phyloP scores from a whole-genome alignment of 2,329 filamentous ascomycete species.

The Seiridium cupressi region DNA sequence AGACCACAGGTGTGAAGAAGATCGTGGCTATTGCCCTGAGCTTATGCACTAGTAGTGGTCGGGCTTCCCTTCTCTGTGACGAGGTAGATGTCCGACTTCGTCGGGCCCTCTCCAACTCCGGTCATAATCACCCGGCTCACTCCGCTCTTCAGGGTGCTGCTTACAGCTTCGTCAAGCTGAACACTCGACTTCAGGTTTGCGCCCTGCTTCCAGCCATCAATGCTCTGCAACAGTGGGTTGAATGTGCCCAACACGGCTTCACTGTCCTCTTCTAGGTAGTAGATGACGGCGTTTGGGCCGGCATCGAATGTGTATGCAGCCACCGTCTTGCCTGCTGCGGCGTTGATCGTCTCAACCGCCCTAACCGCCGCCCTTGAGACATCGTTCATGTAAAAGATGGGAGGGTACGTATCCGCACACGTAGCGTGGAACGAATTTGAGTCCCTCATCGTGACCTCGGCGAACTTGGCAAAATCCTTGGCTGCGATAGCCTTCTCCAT shows the following conservation, averaged over 20 bases:
- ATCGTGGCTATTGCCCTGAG: background rate
- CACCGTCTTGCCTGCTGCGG: constrained; percentile 71
- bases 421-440: constrained; percentile 96
- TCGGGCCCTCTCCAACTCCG: constrained; percentile 83
- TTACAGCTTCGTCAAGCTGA: constrained; percentile 64
- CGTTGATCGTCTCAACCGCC: constrained; percentile 86
- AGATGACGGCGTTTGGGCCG: constrained; percentile 94
- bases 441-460: constrained; percentile 90
- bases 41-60: constrained; percentile 19
- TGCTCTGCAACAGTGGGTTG: constrained; percentile 60
- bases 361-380: constrained; percentile 83
- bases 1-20: no score
- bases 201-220: constrained; percentile 71
- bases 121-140: constrained; percentile 90
- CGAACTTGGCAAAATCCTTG: constrained; percentile 83
- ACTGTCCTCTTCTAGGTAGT: constrained; percentile 82
- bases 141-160: constrained; percentile 69
- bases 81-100: constrained; percentile 75
- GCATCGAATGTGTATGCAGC: constrained; percentile 98
- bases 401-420: constrained; percentile 91
- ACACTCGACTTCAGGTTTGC: constrained; percentile 51
- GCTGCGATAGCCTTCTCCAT: constrained; percentile 81
- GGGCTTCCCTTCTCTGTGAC: constrained; percentile 64
- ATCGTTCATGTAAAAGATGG: constrained; percentile 99
- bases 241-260: constrained; percentile 74